Evolutionary conservation across 495 filamentous ascomycete genomes (phyloP).

Genomic region (Tricharina praecox): DNA sequence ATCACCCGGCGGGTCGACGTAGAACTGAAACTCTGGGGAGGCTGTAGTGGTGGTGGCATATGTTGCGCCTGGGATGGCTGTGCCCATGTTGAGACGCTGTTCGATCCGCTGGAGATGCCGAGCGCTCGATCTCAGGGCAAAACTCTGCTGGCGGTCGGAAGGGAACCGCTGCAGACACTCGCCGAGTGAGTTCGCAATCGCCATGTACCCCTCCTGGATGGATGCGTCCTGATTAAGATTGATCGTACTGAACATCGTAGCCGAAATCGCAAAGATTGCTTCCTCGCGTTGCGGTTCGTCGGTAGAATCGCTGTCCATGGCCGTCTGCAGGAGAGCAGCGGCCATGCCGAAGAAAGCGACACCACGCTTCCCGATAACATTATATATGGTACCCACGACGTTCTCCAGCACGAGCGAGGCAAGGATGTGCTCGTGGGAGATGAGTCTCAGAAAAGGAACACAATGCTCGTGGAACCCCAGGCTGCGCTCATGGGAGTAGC

Average conservation of each 20-base stretch:
- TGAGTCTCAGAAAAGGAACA: slow-evolving; percentile 36
- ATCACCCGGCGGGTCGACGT: slow-evolving; percentile 35
- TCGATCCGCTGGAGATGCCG: slow-evolving; percentile 25
- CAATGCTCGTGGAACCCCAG: slow-evolving; percentile 13
- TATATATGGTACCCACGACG: slow-evolving; percentile 40
- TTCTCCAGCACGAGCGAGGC: slow-evolving; percentile 39
- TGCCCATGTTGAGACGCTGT: slow-evolving; percentile 30
- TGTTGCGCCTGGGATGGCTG: slow-evolving; percentile 23
- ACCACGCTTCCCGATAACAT: slow-evolving; percentile 33
- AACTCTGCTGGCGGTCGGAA: slow-evolving; percentile 19
- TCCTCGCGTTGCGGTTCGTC: slow-evolving; percentile 8
- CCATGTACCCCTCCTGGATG: slow-evolving; percentile 16
- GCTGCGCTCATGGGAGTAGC: not conserved
- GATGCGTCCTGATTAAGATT: slow-evolving; percentile 21
- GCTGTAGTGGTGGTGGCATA: slow-evolving; percentile 8
- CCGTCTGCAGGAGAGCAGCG: not conserved
- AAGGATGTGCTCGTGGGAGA: slow-evolving; percentile 37
- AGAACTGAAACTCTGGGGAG: slow-evolving; percentile 27
- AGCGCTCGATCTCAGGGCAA: slow-evolving; percentile 22
- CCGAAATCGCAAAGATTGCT: slow-evolving; percentile 8
- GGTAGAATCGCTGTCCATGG: not conserved
- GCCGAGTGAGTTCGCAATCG: slow-evolving; percentile 6
- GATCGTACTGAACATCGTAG: slow-evolving; percentile 11
- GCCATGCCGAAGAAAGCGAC: slow-evolving; percentile 28
- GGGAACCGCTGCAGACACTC: slow-evolving; percentile 9